These are phyloP conservation scores for Cotoneaster glaucophyllus DNA, from an alignment of 306 rosid genomes.

Conservation along the genomic window DNA sequence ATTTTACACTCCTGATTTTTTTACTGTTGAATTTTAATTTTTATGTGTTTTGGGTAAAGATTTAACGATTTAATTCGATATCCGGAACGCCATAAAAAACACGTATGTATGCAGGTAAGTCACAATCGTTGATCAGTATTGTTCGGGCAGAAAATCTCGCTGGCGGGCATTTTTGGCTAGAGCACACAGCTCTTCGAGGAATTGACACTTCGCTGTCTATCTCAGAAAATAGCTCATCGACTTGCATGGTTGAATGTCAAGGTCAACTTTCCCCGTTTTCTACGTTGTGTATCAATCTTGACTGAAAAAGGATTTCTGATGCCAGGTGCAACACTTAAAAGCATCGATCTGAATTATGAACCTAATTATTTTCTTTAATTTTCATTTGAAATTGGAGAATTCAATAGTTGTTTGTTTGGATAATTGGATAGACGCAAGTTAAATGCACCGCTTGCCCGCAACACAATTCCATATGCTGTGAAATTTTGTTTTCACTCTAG, in stretches of 20 bases:
- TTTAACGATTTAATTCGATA: no score
- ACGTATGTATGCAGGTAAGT: background rate
- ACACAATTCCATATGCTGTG: background rate
- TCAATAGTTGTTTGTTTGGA: background rate
- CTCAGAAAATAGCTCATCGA: background rate
- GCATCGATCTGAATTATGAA: background rate
- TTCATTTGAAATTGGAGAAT: background rate
- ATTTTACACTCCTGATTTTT: no score
- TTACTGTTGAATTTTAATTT: no score
- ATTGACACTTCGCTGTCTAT: no score
- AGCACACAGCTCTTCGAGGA: no score
- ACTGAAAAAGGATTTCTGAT: background rate
- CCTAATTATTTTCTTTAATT: no score
- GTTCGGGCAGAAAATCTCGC: no score
- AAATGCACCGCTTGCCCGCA: background rate
- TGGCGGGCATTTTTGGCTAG: no score
- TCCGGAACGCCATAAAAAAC: no score
- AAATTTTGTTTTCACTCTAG: background rate
- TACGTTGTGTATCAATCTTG: background rate
- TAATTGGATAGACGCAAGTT: background rate
- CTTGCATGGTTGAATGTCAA: background rate
- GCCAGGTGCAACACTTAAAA: background rate
- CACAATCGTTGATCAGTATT: background rate
- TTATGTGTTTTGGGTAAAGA: no score
- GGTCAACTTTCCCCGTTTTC: background rate